These are phyloP conservation scores for Gastrolobium bilobum DNA, from an alignment of 306 rosid genomes.

Conservation along the genomic window DNA sequence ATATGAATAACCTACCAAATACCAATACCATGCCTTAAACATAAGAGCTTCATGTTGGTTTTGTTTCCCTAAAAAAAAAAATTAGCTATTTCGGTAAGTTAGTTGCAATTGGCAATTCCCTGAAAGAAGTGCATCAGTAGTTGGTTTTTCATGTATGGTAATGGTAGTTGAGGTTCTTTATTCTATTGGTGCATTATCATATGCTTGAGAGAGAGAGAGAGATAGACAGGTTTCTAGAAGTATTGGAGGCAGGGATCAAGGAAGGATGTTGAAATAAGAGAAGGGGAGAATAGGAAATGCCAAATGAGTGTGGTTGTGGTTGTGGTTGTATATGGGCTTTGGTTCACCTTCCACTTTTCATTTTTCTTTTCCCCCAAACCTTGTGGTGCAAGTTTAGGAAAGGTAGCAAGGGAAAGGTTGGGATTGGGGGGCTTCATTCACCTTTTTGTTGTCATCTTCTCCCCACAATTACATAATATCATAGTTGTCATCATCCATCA, in stretches of 20 bases:
- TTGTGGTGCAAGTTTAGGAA: conserved; percentile 81
- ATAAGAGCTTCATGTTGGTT: conserved; percentile 39
- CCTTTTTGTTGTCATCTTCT: conserved; percentile 67
- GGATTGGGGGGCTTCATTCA: conserved; percentile 57
- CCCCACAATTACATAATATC: conserved; percentile 52
- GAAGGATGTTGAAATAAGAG: conserved; percentile 60
- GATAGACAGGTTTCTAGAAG: conserved; percentile 74
- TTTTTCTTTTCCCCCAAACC: conserved; percentile 55
- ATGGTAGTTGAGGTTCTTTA: conserved; percentile 81
- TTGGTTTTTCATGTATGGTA: conserved; percentile 68
- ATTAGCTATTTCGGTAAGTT: conserved; percentile 53
- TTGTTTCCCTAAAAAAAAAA: conserved; percentile 17
- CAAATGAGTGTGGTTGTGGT: conserved; percentile 57
- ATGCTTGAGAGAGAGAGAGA: conserved; percentile 57
- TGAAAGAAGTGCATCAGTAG: conserved; percentile 59
- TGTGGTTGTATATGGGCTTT: conserved; percentile 78
- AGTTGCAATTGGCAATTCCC: conserved; percentile 62
- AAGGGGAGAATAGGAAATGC: conserved; percentile 50
- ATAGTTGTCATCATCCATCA: conserved; percentile 70
- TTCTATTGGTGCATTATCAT: conserved; percentile 65
- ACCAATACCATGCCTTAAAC: conserved; percentile 23
- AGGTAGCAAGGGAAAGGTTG: conserved; percentile 53
- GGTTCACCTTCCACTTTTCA: conserved; percentile 81
- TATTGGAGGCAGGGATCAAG: conserved; percentile 68
- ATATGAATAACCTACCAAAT: conserved; percentile 33